Conservation (phyloP, 1,284 basidiomycete species). For the Leccinum proliferum region DNA sequence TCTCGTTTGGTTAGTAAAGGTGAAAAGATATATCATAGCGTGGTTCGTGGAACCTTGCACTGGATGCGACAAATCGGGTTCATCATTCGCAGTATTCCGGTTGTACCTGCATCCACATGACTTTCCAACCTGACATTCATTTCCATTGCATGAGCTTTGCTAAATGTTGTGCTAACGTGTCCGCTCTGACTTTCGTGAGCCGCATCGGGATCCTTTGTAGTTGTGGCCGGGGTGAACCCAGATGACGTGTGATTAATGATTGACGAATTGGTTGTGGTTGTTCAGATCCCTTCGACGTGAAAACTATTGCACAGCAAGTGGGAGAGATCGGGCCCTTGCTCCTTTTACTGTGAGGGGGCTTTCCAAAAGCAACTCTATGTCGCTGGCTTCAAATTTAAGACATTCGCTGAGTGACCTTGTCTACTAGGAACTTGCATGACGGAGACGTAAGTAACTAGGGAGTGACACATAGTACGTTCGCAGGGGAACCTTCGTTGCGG, state of each 20-base stretch:
- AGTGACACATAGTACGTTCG: too few species aligned
- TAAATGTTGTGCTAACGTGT: not conserved
- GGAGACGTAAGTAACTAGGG: not conserved
- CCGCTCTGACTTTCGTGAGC: not conserved
- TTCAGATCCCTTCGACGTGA: not conserved
- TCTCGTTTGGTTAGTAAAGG: conserved; percentile 12
- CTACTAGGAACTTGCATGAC: not conserved
- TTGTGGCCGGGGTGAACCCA: not conserved
- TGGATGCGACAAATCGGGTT: conserved; percentile 14
- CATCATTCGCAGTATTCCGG: conserved; percentile 8
- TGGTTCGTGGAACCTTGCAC: conserved; percentile 7
- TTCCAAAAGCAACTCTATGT: not conserved
- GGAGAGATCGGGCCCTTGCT: too few species aligned
- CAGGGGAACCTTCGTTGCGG: not conserved
- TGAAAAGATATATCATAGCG: not conserved
- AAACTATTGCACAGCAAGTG: not conserved
- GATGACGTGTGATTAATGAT: not conserved
- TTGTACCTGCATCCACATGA: conserved; percentile 5
- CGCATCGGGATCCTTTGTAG: not conserved
- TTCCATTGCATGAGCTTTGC: not conserved
- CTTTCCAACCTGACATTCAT: not conserved
- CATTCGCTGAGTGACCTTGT: not conserved
- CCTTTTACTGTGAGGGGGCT: too few species aligned
- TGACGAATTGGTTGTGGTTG: not conserved
- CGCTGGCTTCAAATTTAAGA: not conserved